Evolutionary conservation across 345 rosid genomes (phyloP).

Genomic region (Citrus mangshanensis): DNA sequence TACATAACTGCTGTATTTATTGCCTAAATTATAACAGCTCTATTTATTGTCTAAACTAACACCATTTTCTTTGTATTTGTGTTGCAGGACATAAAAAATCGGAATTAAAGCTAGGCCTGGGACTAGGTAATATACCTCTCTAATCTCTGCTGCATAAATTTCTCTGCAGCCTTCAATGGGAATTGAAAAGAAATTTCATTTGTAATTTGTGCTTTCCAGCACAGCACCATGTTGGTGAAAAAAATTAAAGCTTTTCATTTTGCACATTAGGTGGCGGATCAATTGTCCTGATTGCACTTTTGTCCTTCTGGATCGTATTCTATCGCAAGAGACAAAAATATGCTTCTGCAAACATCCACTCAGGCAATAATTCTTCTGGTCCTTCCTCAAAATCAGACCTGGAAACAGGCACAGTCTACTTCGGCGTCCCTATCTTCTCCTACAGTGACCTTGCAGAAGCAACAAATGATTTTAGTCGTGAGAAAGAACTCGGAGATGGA

Average conservation of each 20-base stretch:
- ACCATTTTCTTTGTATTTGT: background rate
- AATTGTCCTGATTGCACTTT: constrained; percentile 16
- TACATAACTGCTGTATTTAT: background rate
- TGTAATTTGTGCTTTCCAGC: background rate
- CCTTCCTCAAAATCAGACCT: constrained; percentile 33
- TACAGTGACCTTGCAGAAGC: constrained; percentile 61
- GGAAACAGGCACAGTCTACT: constrained; percentile 33
- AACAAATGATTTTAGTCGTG: constrained; percentile 45
- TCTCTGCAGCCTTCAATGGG: background rate
- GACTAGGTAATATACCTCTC: constrained; percentile 30
- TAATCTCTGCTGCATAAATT: background rate
- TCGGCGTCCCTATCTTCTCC: constrained; percentile 53
- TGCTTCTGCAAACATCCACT: constrained; percentile 20
- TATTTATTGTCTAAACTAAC: background rate
- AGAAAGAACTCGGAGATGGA: constrained; percentile 60
- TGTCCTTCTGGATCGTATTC: constrained; percentile 10
- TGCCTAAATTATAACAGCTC: background rate
- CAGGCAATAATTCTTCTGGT: constrained; percentile 17
- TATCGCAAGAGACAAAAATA: constrained; percentile 17
- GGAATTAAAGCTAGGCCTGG: constrained; percentile 19
- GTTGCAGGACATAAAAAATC: constrained; percentile 21
- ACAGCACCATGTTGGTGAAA: background rate
- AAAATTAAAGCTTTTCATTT: background rate
- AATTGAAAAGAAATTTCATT: background rate
- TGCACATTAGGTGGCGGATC: constrained; percentile 32